Conservation (phyloP, 2,329 filamentous ascomycete species). For the Nannizziopsis arthrosporioides region DNA sequence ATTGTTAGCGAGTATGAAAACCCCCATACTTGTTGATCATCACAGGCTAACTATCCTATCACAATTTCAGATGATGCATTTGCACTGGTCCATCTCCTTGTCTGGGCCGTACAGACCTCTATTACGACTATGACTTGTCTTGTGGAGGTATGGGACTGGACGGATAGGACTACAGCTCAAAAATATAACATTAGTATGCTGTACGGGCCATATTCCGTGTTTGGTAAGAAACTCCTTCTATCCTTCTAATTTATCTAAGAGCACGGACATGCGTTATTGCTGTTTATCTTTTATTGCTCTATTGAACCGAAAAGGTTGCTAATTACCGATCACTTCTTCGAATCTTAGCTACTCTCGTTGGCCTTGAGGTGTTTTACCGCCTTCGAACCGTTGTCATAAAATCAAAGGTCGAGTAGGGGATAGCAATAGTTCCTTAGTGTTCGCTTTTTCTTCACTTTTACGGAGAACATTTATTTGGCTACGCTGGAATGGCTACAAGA, state of each 20-base stretch:
- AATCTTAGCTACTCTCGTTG: constrained; percentile 27
- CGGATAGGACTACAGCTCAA: constrained; percentile 33
- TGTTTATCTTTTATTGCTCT: not conserved
- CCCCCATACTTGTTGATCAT: too few species aligned
- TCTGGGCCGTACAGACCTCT: constrained; percentile 48
- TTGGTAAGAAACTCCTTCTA: constrained; percentile 36
- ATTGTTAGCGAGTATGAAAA: constrained; percentile 38
- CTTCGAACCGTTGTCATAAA: constrained; percentile 18
- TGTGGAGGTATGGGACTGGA: constrained; percentile 49
- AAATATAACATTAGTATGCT: constrained; percentile 42
- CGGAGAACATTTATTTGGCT: not conserved
- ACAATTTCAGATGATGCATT: constrained; percentile 41
- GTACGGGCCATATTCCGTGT: constrained; percentile 46
- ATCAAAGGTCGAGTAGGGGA: constrained; percentile 12
- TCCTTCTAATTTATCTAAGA: not conserved
- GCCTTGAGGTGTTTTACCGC: constrained; percentile 29
- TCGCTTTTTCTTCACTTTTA: too few species aligned
- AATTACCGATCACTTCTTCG: not conserved
- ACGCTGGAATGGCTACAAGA: not conserved
- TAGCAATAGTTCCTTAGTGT: not conserved
- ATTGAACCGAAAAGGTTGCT: not conserved
- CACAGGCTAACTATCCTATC: too few species aligned
- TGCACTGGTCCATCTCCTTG: constrained; percentile 48
- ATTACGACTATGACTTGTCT: constrained; percentile 54
- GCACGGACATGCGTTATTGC: not conserved